These are phyloP conservation scores for Xylariaceae sp. DNA, from an alignment of 2,329 filamentous ascomycete genomes.

Conservation along the genomic window DNA sequence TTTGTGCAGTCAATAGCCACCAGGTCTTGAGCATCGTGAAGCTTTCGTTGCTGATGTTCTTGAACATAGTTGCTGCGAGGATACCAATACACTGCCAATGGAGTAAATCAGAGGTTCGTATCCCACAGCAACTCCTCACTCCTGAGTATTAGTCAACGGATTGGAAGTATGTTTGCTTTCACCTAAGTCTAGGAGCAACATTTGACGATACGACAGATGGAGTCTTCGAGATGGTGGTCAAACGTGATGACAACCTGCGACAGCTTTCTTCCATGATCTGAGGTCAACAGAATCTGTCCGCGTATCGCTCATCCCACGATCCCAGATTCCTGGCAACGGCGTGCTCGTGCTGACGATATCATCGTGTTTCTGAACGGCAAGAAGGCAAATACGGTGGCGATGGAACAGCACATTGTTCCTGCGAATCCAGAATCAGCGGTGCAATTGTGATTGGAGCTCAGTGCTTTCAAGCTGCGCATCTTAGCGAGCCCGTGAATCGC, in stretches of 20 bases:
- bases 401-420: constrained; percentile 25
- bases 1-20: too few species aligned
- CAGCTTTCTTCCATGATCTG: constrained; percentile 14
- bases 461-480: constrained; percentile 21
- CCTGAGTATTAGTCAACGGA: constrained; percentile 13
- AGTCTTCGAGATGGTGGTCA: constrained; percentile 25
- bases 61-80: constrained; percentile 33
- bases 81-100: constrained; percentile 32
- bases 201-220: constrained; percentile 25
- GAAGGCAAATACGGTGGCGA: constrained; percentile 28
- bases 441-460: constrained; percentile 21
- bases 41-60: too few species aligned
- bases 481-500: constrained; percentile 15
- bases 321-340: constrained; percentile 26
- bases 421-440: constrained; percentile 15
- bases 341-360: constrained; percentile 30
- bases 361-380: constrained; percentile 33
- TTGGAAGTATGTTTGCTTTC: constrained; percentile 35
- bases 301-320: constrained; percentile 25
- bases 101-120: constrained; percentile 34
- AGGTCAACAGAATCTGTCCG: constrained; percentile 15
- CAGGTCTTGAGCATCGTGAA: too few species aligned
- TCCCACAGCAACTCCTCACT: constrained; percentile 19
- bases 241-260: constrained; percentile 10
- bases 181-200: constrained; percentile 27